A percentile compares a stretch with the other conserved stretches of the same genome.
Conservation (phyloP, 2,329 filamentous ascomycete genomes). For the Aspergillus caelatus region DNA sequence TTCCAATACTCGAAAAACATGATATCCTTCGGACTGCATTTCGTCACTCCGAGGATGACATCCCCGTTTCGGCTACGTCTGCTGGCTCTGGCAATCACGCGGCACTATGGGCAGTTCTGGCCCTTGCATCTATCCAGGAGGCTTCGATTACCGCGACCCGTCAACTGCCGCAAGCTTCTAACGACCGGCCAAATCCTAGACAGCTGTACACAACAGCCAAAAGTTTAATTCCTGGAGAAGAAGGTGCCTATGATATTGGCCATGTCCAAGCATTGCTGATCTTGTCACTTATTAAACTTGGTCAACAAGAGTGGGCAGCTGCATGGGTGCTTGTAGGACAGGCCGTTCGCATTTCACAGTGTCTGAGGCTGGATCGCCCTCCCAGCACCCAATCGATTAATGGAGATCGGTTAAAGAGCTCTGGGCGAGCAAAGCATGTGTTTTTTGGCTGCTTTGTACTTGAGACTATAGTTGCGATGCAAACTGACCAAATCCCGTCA, state of each 20-base stretch:
- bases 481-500: constrained; percentile 49
- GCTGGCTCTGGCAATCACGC: constrained; percentile 53
- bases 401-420: constrained; percentile 34
- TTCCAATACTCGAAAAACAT: constrained; percentile 72
- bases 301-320: constrained; percentile 56
- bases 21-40: constrained; percentile 58
- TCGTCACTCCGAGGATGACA: constrained; percentile 34
- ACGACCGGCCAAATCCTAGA: constrained; percentile 21
- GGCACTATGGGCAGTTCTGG: constrained; percentile 63
- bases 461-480: constrained; percentile 54
- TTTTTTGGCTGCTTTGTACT: constrained; percentile 57
- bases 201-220: constrained; percentile 50
- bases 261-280: constrained; percentile 62
- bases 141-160: constrained; percentile 32
- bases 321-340: constrained; percentile 68
- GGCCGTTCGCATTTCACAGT: constrained; percentile 57
- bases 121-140: constrained; percentile 61
- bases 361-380: constrained; percentile 34
- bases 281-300: constrained; percentile 66
- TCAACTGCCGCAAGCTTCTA: constrained; percentile 18
- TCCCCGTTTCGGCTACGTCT: constrained; percentile 28
- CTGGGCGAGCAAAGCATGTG: constrained; percentile 45
- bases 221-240: constrained; percentile 52
- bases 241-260: constrained; percentile 49
- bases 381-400: constrained; percentile 55